A percentile compares a stretch with the other conserved stretches of the same genome.
phyloP scores from a whole-genome alignment of 306 rosid genomes.

The Cicer chorassanicum region DNA sequence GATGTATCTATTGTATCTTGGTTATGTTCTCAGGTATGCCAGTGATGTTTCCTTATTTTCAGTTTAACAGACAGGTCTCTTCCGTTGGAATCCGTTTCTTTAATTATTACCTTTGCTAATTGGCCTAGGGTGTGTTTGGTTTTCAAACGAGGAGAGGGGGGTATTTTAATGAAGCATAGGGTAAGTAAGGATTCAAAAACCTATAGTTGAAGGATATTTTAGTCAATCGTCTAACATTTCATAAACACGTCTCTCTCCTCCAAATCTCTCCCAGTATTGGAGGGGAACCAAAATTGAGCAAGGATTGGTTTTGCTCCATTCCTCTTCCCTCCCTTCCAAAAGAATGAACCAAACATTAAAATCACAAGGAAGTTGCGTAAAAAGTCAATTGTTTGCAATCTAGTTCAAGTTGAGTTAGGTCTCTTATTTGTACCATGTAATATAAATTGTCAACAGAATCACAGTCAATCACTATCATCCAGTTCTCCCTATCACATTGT shows the following conservation, averaged over 20 bases:
- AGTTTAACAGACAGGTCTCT: not conserved
- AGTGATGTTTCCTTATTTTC: conserved; percentile 13
- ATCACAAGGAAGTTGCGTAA: not conserved
- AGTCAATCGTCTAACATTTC: not conserved
- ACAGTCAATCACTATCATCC: not conserved
- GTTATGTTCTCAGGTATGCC: conserved; percentile 88
- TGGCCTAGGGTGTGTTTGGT: not conserved
- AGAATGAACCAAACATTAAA: conserved; percentile 4
- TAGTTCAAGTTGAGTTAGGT: not conserved
- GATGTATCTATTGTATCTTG: conserved; percentile 93
- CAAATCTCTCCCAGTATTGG: not conserved
- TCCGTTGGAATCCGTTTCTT: conserved; percentile 1
- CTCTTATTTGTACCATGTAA: not conserved
- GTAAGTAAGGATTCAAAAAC: not conserved
- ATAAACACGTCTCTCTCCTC: not conserved
- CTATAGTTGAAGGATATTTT: not conserved
- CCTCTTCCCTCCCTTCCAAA: not conserved
- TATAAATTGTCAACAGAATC: not conserved
- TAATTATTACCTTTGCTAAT: not conserved
- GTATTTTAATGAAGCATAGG: not conserved
- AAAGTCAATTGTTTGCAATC: not conserved
- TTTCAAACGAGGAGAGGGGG: not conserved
- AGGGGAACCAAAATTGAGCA: not conserved
- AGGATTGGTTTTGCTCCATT: not conserved
- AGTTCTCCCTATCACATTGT: conserved; percentile 1